phyloP scores from a whole-genome alignment of 164 flowering plant genomes.

The Annona cherimola region DNA sequence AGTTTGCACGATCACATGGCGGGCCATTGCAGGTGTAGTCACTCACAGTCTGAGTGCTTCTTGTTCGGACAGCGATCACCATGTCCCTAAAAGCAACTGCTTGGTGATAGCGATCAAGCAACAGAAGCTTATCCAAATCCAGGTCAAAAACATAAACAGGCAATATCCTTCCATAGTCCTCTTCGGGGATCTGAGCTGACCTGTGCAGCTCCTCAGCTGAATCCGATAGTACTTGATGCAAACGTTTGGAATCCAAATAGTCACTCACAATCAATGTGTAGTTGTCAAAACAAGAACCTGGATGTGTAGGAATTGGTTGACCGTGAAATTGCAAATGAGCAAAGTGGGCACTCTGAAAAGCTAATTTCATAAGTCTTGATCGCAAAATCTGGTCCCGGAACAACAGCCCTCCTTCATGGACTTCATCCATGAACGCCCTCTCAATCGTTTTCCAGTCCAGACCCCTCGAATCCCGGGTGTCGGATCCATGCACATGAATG shows the following conservation, averaged over 20 bases:
- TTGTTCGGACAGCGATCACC: constrained; percentile 94
- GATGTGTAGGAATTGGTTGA: constrained; percentile 74
- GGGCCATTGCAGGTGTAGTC: constrained; percentile 95
- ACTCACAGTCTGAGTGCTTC: constrained; percentile 82
- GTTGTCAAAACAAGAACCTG: constrained; percentile 93
- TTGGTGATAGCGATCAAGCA: constrained; percentile 92
- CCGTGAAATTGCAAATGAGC: constrained; percentile 69
- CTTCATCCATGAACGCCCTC: constrained; percentile 72
- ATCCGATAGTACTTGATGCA: constrained; percentile 78
- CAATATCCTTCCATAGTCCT: constrained; percentile 62
- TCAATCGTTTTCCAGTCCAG: constrained; percentile 75
- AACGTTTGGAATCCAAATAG: constrained; percentile 86
- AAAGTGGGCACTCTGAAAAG: constrained; percentile 57
- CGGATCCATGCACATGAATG: constrained; percentile 57
- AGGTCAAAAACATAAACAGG: constrained; percentile 96
- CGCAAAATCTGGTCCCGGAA: constrained; percentile 59
- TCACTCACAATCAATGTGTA: constrained; percentile 92
- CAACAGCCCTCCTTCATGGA: constrained; percentile 53
- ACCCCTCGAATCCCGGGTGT: constrained; percentile 41
- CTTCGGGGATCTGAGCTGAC: constrained; percentile 52
- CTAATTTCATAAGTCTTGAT: constrained; percentile 53
- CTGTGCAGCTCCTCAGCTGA: constrained; percentile 67
- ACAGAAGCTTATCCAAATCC: constrained; percentile 49
- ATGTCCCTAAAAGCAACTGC: constrained; percentile 87
- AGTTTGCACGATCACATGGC: constrained; percentile 76